A percentile compares a stretch with the other conserved stretches of the same genome.
Evolutionary conservation across 305 asterid species (phyloP).

Genomic region (Solanum hybrid): DNA sequence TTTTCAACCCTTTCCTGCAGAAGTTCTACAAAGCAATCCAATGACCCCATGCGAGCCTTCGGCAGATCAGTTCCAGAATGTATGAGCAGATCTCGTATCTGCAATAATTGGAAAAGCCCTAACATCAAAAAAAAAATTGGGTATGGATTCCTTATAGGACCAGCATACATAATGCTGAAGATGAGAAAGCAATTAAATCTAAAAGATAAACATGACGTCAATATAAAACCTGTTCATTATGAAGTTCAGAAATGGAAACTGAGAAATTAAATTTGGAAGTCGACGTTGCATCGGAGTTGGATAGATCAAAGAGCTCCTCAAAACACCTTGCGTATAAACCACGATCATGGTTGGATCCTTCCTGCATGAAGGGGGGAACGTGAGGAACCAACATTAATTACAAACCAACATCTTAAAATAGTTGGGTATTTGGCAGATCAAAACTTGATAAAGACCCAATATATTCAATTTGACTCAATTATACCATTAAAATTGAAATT

Average conservation of each 20-base stretch:
- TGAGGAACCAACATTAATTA: conserved; percentile 18
- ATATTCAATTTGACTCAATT: not conserved
- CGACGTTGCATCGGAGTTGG: conserved; percentile 91
- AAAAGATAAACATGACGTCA: conserved; percentile 8
- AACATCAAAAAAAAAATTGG: conserved; percentile 15
- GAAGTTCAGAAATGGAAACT: conserved; percentile 78
- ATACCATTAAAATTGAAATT: not conserved
- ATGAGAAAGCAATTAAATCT: conserved; percentile 5
- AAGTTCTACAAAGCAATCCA: conserved; percentile 56
- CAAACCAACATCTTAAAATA: not conserved
- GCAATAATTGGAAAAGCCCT: conserved; percentile 30
- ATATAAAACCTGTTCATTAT: conserved; percentile 75
- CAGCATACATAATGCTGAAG: not conserved
- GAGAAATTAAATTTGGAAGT: conserved; percentile 75
- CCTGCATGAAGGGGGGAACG: conserved; percentile 47
- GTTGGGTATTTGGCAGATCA: not conserved
- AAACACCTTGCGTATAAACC: conserved; percentile 91
- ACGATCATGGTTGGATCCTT: conserved; percentile 98
- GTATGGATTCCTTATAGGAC: not conserved
- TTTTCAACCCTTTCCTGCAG: conserved; percentile 82
- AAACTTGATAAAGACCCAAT: not conserved
- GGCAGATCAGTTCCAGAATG: conserved; percentile 58
- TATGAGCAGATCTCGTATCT: conserved; percentile 80
- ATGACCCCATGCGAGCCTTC: conserved; percentile 48
- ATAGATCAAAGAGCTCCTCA: conserved; percentile 97